Evolutionary conservation across 2,329 filamentous ascomycete species (phyloP), one percentile per base, ranked within the genome.

Genomic region (Cladosporium cucumerinum): DNA sequence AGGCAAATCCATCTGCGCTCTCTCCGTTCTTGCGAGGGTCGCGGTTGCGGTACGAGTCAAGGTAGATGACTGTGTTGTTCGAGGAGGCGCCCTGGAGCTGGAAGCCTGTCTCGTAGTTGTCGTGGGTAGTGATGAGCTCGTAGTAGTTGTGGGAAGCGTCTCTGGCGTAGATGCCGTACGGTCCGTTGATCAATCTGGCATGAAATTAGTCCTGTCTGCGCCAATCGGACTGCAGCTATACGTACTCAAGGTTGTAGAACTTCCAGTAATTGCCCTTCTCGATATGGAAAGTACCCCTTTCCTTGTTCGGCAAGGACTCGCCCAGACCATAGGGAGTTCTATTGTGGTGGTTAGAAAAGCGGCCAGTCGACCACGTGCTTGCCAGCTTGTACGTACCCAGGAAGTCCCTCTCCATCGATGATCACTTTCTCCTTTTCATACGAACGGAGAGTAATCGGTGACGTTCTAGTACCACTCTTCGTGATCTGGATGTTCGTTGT

Each of bases 1-100:
- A 79, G 1, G 77, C 82, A 52, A 83, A 81, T 0, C 82, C 82
- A 61, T 84, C 82, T 11, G 82, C 82, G 46, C 78, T 81, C 70
- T 84, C 82, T 16, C 82, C 82, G 52, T 84, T 84, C 74, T 83
- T 84, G 58, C 82, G 78, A 5, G 82, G 82, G 34, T 70, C 59
- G 48, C 59, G 59, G 48, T 61, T 61, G 48, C 59, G 59, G 59
- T 61, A 61, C 2, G 59, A 61, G 46, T 61, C 59, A 2, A 61
- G 48, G 48, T 61, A 61, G 30, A 61, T 36, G 48, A 61, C 59
- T 1, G 59, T 61, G 48, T 61, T 61, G 59, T 61, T 61, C 8
- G 59, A 61, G 16, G 59, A 61, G 21, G 59, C 68, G 0, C 77
- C 77, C 65, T 78, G 72, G 23, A 79, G 68, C 59, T 78, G 77